Conservation (phyloP, 2,329 filamentous ascomycete genomes). For the Alternaria dauci region DNA sequence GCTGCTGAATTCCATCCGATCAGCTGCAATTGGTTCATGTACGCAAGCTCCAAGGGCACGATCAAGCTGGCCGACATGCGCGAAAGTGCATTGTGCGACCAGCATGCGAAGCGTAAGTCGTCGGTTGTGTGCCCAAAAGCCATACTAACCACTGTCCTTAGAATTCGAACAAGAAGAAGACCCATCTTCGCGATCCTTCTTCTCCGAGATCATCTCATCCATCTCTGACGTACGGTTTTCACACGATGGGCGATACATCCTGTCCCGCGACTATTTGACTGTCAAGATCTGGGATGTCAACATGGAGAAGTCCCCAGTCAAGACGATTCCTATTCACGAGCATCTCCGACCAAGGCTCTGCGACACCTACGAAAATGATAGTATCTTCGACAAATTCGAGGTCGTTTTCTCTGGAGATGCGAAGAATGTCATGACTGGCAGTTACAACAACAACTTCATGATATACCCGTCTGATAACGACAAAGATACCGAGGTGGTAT, state of each 20-base stretch:
- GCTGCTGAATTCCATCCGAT: constrained; percentile 96
- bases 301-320: constrained; percentile 96
- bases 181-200: constrained; percentile 95
- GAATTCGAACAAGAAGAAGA: constrained; percentile 99
- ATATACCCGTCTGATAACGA: constrained; percentile 97
- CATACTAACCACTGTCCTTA: constrained; percentile 51
- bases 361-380: constrained; percentile 99
- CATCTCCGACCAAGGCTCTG: constrained; percentile 92
- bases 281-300: constrained; percentile 99
- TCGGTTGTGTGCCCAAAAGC: background rate
- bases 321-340: constrained; percentile 98
- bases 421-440: constrained; percentile 99
- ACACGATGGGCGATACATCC: constrained; percentile 93
- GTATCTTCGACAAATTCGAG: constrained; percentile 99
- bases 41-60: constrained; percentile 97
- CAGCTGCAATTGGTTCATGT: constrained; percentile 99
- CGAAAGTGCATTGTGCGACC: constrained; percentile 93
- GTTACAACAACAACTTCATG: constrained; percentile 99
- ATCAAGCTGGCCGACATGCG: constrained; percentile 99
- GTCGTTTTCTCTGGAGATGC: constrained; percentile 98
- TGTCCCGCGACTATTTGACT: constrained; percentile 96
- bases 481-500: constrained; percentile 94
- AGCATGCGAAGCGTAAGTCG: constrained; percentile 90
- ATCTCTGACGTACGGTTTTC: constrained; percentile 99
- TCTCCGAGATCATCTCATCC: constrained; percentile 99